Evolutionary conservation across 139 green algal species (phyloP), one percentile per base, ranked within the genome.

Genomic region (Pleodorina starrii): DNA sequence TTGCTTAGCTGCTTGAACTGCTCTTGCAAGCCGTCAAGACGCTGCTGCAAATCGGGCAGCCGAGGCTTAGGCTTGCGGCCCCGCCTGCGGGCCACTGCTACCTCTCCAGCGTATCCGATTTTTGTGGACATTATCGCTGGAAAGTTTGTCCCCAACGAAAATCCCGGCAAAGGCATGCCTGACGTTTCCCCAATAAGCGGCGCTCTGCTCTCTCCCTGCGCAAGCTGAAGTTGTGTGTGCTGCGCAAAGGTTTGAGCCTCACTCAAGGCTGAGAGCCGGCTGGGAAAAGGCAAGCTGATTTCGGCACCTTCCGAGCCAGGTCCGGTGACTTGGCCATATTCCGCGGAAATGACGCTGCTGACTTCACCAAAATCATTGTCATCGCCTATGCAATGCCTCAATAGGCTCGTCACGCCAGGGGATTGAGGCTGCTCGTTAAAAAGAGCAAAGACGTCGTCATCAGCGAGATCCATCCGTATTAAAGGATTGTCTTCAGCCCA

Each of bases 51-150:
- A 9, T 87, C 81, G 1, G 60, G 43, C 0, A 79, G 63, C 29
- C 63, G n/a, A 0, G 81, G 81, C 60, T 78, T 63, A 19, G 42
- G 60, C 81, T 78, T 87, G n/a, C 81, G 60, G 21, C 81, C 81
- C 1, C 81, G 59, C 19, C 40, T 46, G 42, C 72, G 72, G 40
- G 23, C 1, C 25, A 36, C 43, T 57, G 38, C 43, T 1, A 76
- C 35, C 2, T 19, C 25, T 32, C 38, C 68, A 46, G 68, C 68
- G 35, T 38, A 73, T 7, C 63, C 63, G 35, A 11, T 73, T 36
- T 11, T 73, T 36, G 63, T 73, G 6, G 54, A 66, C 63, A 73
- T 73, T 2, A 35, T 19, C 32, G 63, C 19, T 11, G n/a, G 63
- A 35, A 23, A 40, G 27, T 38, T 35, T 40, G 68, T 46, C 14